Evolutionary conservation across 2,329 filamentous ascomycete genomes (phyloP).

Genomic region (Diaporthe sp.): DNA sequence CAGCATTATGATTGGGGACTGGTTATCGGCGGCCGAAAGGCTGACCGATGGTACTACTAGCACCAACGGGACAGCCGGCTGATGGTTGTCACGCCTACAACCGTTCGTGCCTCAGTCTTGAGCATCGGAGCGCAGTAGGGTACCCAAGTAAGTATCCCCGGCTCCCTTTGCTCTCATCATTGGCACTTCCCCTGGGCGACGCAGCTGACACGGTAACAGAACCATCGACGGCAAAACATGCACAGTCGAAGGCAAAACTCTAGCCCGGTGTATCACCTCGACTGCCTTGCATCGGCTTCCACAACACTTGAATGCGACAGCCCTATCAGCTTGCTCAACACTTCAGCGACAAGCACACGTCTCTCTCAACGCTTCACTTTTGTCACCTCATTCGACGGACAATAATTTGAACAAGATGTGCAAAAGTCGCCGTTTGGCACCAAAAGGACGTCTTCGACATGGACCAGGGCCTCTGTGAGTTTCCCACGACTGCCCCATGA

Average conservation of each 20-base stretch:
- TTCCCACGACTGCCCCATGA: background rate
- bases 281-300: background rate
- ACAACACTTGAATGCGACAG: conserved; percentile 2
- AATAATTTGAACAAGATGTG: background rate
- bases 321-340: conserved; percentile 4
- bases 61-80: conserved; percentile 2
- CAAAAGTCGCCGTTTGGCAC: background rate
- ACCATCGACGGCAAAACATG: background rate
- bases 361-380: background rate
- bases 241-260: background rate
- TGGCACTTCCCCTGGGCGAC: background rate
- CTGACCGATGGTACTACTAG: conserved; percentile 16
- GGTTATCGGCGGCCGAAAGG: conserved; percentile 5
- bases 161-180: background rate
- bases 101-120: background rate
- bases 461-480: conserved; percentile 1
- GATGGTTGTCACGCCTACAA: background rate
- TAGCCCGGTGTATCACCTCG: background rate
- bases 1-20: background rate
- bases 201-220: background rate
- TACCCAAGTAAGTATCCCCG: background rate
- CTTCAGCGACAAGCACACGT: background rate
- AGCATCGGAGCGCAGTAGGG: conserved; percentile 1
- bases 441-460: background rate
- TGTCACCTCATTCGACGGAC: background rate